Base-by-base conservation (phyloP, 2,329 filamentous ascomycete species). In the Penicillium verrucosum region DNA sequence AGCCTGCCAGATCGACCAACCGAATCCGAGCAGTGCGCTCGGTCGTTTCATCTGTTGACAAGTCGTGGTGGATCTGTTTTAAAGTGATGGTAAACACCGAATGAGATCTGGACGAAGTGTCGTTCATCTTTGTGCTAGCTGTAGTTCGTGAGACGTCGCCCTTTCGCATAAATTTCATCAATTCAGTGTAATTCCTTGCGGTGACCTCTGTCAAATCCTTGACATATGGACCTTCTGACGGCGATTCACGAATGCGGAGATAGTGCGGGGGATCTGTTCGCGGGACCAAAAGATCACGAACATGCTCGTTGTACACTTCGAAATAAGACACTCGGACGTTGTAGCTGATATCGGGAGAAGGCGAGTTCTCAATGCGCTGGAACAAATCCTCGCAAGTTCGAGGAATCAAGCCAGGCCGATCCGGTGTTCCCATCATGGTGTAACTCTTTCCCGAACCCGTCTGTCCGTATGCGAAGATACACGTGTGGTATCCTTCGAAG, bases 271-370 rank as follows among this genome's bases (percentile, higher is more conserved):
- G 82, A 60, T 89, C 89, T 54, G 86, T 89, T 29, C 89, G 83
- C 11, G 92, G 90, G 0, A 92, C 89, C 44, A 99, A 84, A 36
- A 99, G 80, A 71, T 99, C 94, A 57, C 94, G 90, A 48, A 99
- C 94, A 75, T 97, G 94, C 77, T 99, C 94, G 76, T 99, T 99
- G 83, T 99, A 99, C 60, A 99, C 94, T 73, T 99, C 94, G 70
- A 99, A 97, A 78, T 99, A 99, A 4, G 92, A 97, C 29, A 97
- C 94, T 61, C 94, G 89, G 62, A 99, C 94, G 68, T 93, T 94
- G 81, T 97, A 99, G 65, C 90, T 96, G 72, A 96, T 91, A 75
- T 94, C 95, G 52, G 92, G 89, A 44, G 89, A 89, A 68, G 95
- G 89, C 64, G 89, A 87, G 42, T 86, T 84, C 63, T 93, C 88